Percentiles rank a stretch among this genome's conserved stretches.
Evolutionary conservation across 1,139 yeast species (phyloP).

Genomic region (Debaryomycetaceae sp.): DNA sequence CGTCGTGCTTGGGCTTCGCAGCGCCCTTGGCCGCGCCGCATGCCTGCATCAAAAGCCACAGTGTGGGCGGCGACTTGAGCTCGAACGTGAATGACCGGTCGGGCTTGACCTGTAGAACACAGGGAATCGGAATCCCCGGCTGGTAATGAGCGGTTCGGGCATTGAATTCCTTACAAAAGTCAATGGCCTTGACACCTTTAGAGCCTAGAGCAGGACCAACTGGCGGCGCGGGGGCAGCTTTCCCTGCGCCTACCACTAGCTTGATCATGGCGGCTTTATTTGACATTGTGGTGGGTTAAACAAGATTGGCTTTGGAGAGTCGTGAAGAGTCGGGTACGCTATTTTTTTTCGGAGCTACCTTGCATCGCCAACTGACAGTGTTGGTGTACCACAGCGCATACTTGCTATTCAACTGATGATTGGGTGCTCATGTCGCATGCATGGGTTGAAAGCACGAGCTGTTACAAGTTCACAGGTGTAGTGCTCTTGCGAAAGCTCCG

Average conservation of each 20-base stretch:
- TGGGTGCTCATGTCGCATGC: no score
- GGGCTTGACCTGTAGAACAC: slow-evolving; percentile 75
- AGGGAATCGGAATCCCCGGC: slow-evolving; percentile 88
- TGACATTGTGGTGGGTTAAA: slow-evolving; percentile 13
- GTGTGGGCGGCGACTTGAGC: slow-evolving; percentile 85
- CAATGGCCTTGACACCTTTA: slow-evolving; percentile 97
- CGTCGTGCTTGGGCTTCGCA: slow-evolving; percentile 35
- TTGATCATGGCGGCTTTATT: slow-evolving; percentile 51
- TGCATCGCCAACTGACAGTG: no score
- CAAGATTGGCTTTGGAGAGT: no score
- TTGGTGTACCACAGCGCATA: no score
- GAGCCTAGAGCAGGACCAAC: slow-evolving; percentile 99
- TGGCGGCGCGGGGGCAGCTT: slow-evolving; percentile 98
- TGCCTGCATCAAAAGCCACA: slow-evolving; percentile 75
- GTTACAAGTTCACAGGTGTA: no score
- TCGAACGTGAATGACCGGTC: slow-evolving; percentile 84
- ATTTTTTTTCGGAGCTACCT: no score
- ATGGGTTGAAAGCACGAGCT: no score
- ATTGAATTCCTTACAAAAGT: slow-evolving; percentile 95
- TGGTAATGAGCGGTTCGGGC: slow-evolving; percentile 85
- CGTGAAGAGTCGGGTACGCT: no score
- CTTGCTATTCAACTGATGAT: no score
- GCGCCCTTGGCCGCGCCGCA: slow-evolving; percentile 78
- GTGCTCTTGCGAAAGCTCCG: no score
- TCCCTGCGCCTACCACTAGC: slow-evolving; percentile 94